Conservation (phyloP, 2,329 filamentous ascomycete species). For the Aspergillus fructus region DNA sequence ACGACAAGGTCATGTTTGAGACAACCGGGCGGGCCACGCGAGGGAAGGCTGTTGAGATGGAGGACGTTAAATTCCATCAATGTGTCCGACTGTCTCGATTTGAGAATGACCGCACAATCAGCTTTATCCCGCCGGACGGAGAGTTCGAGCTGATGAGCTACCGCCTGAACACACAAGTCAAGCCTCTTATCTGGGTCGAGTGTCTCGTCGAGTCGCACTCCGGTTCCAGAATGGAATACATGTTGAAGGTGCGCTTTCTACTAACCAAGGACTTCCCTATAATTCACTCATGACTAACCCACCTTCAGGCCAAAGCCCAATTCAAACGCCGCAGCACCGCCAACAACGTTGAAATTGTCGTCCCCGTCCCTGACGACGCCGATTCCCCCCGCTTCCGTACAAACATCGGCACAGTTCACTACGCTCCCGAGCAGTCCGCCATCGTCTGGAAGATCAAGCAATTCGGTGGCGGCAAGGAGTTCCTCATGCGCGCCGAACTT, state of each 20-base stretch:
- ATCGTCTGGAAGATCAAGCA: slow-evolving; percentile 99
- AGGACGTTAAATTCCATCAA: slow-evolving; percentile 99
- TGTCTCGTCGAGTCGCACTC: slow-evolving; percentile 96
- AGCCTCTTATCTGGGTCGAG: slow-evolving; percentile 98
- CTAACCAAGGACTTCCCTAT: not conserved
- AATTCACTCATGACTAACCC: not conserved
- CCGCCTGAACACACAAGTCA: slow-evolving; percentile 96
- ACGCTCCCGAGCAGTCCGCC: slow-evolving; percentile 93
- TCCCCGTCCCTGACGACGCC: slow-evolving; percentile 95
- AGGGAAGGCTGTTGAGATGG: slow-evolving; percentile 98
- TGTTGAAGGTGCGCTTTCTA: slow-evolving; percentile 70
- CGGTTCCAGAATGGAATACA: slow-evolving; percentile 94
- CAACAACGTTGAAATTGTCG: slow-evolving; percentile 97
- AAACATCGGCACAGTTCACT: slow-evolving; percentile 96
- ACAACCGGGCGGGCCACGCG: slow-evolving; percentile 90
- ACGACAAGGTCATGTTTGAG: slow-evolving; percentile 99
- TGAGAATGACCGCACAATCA: slow-evolving; percentile 98
- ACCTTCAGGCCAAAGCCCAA: slow-evolving; percentile 73
- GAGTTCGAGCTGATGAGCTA: slow-evolving; percentile 99
- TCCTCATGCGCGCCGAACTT: slow-evolving; percentile 95
- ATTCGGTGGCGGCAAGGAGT: slow-evolving; percentile 97
- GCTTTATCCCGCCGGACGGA: slow-evolving; percentile 96
- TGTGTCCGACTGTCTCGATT: slow-evolving; percentile 94
- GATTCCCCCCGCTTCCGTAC: slow-evolving; percentile 95
- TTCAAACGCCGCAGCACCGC: slow-evolving; percentile 97